A percentile compares a stretch with the other conserved stretches of the same genome.
These are phyloP conservation scores for Batkoa obscura DNA, from an alignment of 371 early-diverging fungal genomes.

Conservation along the genomic window DNA sequence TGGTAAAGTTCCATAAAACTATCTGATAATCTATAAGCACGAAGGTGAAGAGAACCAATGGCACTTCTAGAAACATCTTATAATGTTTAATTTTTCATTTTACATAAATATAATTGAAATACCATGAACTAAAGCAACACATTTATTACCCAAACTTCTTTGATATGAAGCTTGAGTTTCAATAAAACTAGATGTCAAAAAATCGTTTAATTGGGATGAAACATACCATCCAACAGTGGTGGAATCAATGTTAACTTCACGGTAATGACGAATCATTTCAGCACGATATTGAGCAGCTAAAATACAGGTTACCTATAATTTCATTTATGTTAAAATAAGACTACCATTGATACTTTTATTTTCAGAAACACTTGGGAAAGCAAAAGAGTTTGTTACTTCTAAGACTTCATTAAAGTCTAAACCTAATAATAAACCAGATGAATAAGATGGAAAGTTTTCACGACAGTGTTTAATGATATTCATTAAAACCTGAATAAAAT, in stretches of 20 bases:
- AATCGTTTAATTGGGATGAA: constrained; percentile 69
- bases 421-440: constrained; percentile 79
- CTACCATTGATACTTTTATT: constrained; percentile 4
- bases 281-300: constrained; percentile 65
- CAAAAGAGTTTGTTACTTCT: constrained; percentile 80
- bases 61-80: constrained; percentile 59
- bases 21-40: constrained; percentile 74
- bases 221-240: constrained; percentile 96
- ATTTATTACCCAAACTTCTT: constrained; percentile 56
- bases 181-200: constrained; percentile 75
- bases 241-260: constrained; percentile 84
- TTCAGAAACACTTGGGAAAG: constrained; percentile 44
- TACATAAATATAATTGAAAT: not conserved
- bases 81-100: too few relatives aligned
- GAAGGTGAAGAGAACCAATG: constrained; percentile 69
- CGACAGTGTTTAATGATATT: constrained; percentile 93
- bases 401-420: constrained; percentile 64
- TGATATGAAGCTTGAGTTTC: constrained; percentile 83
- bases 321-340: not conserved
- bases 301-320: not conserved
- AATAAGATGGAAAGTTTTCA: constrained; percentile 53
- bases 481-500: constrained; percentile 40
- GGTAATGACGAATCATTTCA: constrained; percentile 81
- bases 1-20: constrained; percentile 69
- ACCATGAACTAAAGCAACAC: constrained; percentile 75